Conservation (phyloP, 345 rosid species). For the Citrus glauca region DNA sequence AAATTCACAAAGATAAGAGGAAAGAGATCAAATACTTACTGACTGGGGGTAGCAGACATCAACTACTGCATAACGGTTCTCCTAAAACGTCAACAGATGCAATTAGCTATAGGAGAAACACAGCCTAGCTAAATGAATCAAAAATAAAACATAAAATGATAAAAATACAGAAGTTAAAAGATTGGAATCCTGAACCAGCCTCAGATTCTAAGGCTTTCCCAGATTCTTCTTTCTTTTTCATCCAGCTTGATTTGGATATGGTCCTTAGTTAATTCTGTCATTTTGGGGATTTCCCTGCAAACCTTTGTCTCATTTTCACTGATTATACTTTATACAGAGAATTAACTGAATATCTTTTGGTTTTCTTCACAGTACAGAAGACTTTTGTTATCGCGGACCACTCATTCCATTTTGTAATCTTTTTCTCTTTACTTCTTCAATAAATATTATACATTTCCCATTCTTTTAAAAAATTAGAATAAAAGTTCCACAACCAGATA, state of each 20-base stretch:
- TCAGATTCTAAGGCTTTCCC: neutral
- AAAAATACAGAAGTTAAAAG: neutral
- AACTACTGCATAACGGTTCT: conserved; percentile 79
- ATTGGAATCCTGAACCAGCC: neutral
- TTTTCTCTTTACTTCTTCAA: neutral
- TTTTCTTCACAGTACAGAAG: neutral
- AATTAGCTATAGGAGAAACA: neutral
- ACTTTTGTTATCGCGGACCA: neutral
- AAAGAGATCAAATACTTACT: conserved; percentile 40
- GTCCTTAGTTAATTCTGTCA: too few species aligned
- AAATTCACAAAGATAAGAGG: neutral
- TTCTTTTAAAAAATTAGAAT: neutral
- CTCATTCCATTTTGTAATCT: neutral
- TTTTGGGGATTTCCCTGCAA: neutral
- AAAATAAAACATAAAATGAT: neutral
- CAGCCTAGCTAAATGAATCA: neutral
- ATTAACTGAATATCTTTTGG: neutral
- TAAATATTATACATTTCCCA: neutral
- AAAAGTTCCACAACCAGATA: neutral
- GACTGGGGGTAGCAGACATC: conserved; percentile 86
- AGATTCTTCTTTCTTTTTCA: neutral
- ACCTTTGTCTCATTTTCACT: neutral
- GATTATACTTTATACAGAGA: neutral
- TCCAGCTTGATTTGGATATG: neutral
- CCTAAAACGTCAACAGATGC: conserved; percentile 42